Evolutionary conservation across 176 grass and related monocot species (phyloP).

Genomic region (bread wheat (Triticum aestivum)): IWGSC_CS_RefSeq_v2.1 NC_057807.1:489058396-489058895

Average conservation of each 20-base stretch:
- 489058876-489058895: neutral
- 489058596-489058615: constrained; percentile 3
- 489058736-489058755: constrained; percentile 93
- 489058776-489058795: constrained; percentile 91
- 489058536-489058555: neutral
- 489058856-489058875: neutral
- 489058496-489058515: neutral
- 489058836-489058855: constrained; percentile 77
- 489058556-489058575: neutral
- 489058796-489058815: constrained; percentile 99
- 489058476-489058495: neutral
- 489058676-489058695: constrained; percentile 60
- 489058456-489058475: neutral
- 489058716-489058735: constrained; percentile 99
- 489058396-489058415: neutral
- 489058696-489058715: constrained; percentile 98
- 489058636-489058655: neutral
- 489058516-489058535: neutral
- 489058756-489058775: constrained; percentile 89
- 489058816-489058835: constrained; percentile 87
- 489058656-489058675: neutral
- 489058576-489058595: neutral
- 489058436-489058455: neutral
- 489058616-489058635: constrained; percentile 1
- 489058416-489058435: neutral